Evolutionary conservation across 176 grass and related monocot genomes (phyloP), one percentile per base, ranked within the genome.

Genomic region (Alopecurus myosuroides): DNA sequence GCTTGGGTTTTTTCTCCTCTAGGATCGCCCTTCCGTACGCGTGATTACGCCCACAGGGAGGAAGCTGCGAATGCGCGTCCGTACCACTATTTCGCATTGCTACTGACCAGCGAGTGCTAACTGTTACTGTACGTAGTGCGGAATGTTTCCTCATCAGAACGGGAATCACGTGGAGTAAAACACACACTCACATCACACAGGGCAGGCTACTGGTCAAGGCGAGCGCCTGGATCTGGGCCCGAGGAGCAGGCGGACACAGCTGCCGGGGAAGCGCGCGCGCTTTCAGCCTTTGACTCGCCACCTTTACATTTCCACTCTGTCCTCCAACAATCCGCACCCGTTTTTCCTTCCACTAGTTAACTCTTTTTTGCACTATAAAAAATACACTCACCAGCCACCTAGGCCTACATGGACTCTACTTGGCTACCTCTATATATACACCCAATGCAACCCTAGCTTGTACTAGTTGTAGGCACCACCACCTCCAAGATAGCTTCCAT

Each of bases 381-480:
- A 4, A 4, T 11, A 11, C 51, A 31, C 35, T 22, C 13, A 15
- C 26, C 6, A 42, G 11, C 30, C 1, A 64, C 37, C 30, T 5
- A 31, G 9, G n/a, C 51, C 23, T 31, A 5, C 35, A 17, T 48
- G 14, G 45, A 15, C 45, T 48, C 44, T 13, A 45, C 44, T 14
- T 45, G 11, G 13, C 39, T 40, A 40, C 39, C 40, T 75, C 77
- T 89, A 89, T 81, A 81, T 81, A 89, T 81, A 77, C 39, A 11
- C 15, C 6, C 15, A 70, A 18, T 18, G 15, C 46, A 49, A 48
- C 45, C 45, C 2, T n/a, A n/a, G n/a, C n/a, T n/a, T n/a, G n/a
- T n/a, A n/a, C n/a, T n/a, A n/a, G n/a, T 14, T 18, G 1, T 18
- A 49, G 46, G 6, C 4, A 49, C 46, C 46, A 49, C 7, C 39